Evolutionary conservation across 495 filamentous ascomycete genomes (phyloP), one percentile per base, ranked within the genome.

Genomic region (Lepraria neglecta): DNA sequence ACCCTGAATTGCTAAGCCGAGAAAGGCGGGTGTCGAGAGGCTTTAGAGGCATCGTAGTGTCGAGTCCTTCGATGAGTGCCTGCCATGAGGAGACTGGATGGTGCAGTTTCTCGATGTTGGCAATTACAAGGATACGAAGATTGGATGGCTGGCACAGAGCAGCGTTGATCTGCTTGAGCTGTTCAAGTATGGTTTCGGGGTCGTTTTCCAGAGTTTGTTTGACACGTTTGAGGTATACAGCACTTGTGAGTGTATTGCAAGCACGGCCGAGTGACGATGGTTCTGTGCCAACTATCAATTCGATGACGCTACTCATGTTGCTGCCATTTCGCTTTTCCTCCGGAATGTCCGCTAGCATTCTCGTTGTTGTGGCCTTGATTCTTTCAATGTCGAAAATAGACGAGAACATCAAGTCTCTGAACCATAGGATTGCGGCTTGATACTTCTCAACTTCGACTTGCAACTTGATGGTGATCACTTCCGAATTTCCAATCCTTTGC

Each of bases 361-460:
- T 89, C 21, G 84, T 82, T n/a, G 92, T 82, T n/a, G 87, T 88
- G 0, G 92, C 86, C 61, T 84, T 85, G 59, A 99, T 79, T 65
- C 95, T 82, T 66, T 83, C 80, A 14, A 85, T 79, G 64, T 97
- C 94, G 66, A 97, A 96, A 55, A 97, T 78, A 48, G 87, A 86
- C 68, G 91, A 84, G 72, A 90, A 95, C 68, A 94, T 83, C 71
- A 97, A 75, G n/a, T 87, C 86, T 43, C 82, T 84, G 14, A 97
- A 74, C 94, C 92, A 97, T 53, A 85, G 80, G 64, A 99, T 87
- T 19, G 87, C 85, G 0, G 82, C 82, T 59, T 82, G 78, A 73
- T 97, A 97, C 68, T 95, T 95, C 59, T 91, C 89, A 11, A 84
- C 82, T 70, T 99, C 94, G 15, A 92, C 82, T 68, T 91, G 85